Percentiles rank a stretch among this genome's conserved stretches.
These are phyloP conservation scores for Acer yangbiense DNA, from an alignment of 345 rosid species.

Conservation along the genomic window DNA sequence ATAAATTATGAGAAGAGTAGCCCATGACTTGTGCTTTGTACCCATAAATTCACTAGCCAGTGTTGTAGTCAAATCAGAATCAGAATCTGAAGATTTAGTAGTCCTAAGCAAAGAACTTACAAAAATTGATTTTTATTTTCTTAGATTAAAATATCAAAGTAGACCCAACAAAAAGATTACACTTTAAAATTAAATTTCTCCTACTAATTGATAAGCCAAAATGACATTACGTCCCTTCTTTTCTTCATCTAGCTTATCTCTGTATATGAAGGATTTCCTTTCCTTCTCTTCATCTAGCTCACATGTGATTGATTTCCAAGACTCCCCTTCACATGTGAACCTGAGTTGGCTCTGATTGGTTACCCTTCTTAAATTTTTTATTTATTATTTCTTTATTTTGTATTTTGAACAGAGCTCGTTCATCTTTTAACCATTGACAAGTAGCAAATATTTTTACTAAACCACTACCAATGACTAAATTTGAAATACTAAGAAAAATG, in stretches of 20 bases:
- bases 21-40: neutral
- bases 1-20: conserved; percentile 7
- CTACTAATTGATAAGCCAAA: neutral
- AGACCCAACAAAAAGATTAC: neutral
- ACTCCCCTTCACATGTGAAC: neutral
- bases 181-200: neutral
- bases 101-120: neutral
- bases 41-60: neutral
- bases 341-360: neutral
- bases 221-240: neutral
- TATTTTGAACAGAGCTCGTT: neutral
- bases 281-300: neutral
- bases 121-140: neutral
- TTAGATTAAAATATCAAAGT: neutral
- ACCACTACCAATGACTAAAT: neutral
- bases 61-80: neutral
- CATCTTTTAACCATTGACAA: neutral
- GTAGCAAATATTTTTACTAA: neutral
- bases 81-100: neutral
- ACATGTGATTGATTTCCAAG: neutral
- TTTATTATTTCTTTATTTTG: too few relatives aligned
- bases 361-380: neutral
- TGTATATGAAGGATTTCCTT: neutral
- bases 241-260: neutral
- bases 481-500: neutral